Evolutionary conservation across 495 filamentous ascomycete species (phyloP).

Genomic region (Penicillium mononematosum): DNA sequence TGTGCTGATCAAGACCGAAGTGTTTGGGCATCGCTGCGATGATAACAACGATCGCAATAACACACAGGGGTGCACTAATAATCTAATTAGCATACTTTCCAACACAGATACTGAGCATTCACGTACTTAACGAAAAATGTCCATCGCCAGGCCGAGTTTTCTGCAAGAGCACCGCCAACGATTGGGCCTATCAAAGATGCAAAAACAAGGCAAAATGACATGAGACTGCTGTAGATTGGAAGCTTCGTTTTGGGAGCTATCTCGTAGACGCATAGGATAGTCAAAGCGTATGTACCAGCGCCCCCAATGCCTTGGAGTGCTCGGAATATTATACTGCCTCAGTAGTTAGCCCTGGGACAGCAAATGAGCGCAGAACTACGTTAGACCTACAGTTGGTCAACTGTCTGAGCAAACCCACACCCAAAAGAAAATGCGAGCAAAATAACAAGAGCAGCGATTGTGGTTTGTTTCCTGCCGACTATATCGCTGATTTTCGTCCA

Average conservation of each 20-base stretch:
- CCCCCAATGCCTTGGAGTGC: conserved; percentile 58
- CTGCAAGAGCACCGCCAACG: conserved; percentile 60
- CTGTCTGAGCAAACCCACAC: conserved; percentile 52
- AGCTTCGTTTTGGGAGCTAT: conserved; percentile 51
- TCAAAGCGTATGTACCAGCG: conserved; percentile 53
- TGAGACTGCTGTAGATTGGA: conserved; percentile 44
- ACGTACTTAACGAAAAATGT: conserved; percentile 62
- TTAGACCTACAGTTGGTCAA: conserved; percentile 50
- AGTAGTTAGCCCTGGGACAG: not conserved
- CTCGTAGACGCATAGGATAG: conserved; percentile 45
- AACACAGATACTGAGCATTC: not conserved
- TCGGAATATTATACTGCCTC: conserved; percentile 50
- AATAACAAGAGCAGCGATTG: conserved; percentile 50
- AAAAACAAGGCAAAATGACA: conserved; percentile 47
- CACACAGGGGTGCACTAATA: conserved; percentile 24
- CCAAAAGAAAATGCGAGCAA: conserved; percentile 56
- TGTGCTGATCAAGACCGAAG: conserved; percentile 31
- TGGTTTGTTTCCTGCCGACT: conserved; percentile 51
- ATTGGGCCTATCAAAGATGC: conserved; percentile 48
- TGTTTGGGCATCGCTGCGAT: conserved; percentile 30
- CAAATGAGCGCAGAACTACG: not conserved
- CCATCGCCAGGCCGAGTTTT: conserved; percentile 56
- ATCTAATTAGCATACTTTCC: not conserved
- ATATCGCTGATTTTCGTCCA: conserved; percentile 62
- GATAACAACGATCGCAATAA: conserved; percentile 22